Conservation (phyloP, 2,329 filamentous ascomycete genomes). For the Colletotrichum chlorophyti region DNA sequence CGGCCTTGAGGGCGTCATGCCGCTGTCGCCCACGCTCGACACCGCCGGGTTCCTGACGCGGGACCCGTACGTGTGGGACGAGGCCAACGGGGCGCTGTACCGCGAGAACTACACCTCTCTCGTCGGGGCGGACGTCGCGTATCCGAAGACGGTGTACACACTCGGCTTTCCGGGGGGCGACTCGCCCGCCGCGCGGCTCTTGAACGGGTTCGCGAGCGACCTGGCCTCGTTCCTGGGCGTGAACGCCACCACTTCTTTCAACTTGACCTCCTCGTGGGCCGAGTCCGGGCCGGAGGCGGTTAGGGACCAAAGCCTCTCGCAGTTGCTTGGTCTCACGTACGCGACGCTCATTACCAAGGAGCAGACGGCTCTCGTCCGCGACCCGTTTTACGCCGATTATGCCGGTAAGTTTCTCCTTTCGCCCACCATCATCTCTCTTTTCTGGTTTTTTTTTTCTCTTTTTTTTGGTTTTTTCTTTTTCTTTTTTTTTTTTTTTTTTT, state of each 20-base stretch:
- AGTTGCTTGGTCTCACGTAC: slow-evolving; percentile 42
- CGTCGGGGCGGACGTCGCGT: background rate
- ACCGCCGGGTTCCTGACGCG: slow-evolving; percentile 51
- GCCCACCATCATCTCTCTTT: too few relatives aligned
- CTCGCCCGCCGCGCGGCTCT: slow-evolving; percentile 29
- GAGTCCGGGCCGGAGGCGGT: slow-evolving; percentile 32
- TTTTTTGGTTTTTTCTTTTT: accelerated
- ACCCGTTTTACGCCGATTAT: slow-evolving; percentile 48
- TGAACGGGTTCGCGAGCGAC: slow-evolving; percentile 36
- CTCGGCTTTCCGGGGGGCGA: slow-evolving; percentile 34
- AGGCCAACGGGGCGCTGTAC: slow-evolving; percentile 40
- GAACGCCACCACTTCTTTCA: slow-evolving; percentile 26
- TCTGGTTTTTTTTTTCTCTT: accelerated
- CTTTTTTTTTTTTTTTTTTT: accelerated
- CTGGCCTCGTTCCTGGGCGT: slow-evolving; percentile 37
- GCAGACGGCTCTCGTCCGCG: slow-evolving; percentile 43
- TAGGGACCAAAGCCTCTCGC: slow-evolving; percentile 25
- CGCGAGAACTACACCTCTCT: slow-evolving; percentile 41
- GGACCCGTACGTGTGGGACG: slow-evolving; percentile 42
- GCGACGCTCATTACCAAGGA: slow-evolving; percentile 44
- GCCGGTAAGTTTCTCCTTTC: slow-evolving; percentile 35
- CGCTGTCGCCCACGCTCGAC: slow-evolving; percentile 48
- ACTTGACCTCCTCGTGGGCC: slow-evolving; percentile 36
- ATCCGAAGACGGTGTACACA: slow-evolving; percentile 37
- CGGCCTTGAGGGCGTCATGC: slow-evolving; percentile 47